Evolutionary conservation across 352 stramenopile genomes (phyloP).

Genomic region (Plasmopara halstedii): DNA sequence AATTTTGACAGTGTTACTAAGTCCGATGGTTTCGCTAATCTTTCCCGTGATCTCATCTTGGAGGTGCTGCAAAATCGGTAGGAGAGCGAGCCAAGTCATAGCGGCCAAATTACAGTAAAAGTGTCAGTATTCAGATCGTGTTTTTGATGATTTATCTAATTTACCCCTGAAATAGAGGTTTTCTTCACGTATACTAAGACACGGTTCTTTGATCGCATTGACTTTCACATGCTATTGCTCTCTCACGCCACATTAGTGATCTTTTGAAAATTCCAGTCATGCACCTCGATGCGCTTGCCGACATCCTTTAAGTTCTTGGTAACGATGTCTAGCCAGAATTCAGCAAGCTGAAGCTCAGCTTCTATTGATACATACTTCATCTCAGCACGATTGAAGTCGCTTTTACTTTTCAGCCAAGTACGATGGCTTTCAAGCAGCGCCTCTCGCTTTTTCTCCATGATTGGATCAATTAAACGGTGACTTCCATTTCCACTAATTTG

Average conservation of each 20-base stretch:
- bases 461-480: conserved; percentile 22
- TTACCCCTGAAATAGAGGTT: background rate
- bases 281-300: conserved; percentile 62
- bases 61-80: conserved; percentile 85
- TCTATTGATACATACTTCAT: conserved; percentile 47
- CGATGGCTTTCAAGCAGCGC: conserved; percentile 37
- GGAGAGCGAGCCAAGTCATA: conserved; percentile 7
- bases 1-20: conserved; percentile 90
- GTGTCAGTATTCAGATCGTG: conserved; percentile 12
- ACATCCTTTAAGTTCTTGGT: conserved; percentile 66
- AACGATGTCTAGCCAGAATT: conserved; percentile 57
- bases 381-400: conserved; percentile 50
- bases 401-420: conserved; percentile 43
- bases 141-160: conserved; percentile 14
- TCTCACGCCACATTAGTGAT: conserved; percentile 25
- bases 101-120: conserved; percentile 10
- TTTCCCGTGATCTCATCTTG: conserved; percentile 85
- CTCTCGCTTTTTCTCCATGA: conserved; percentile 31
- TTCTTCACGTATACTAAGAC: too few relatives aligned
- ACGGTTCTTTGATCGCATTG: conserved; percentile 15
- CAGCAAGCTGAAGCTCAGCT: conserved; percentile 47
- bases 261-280: conserved; percentile 77
- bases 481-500: conserved; percentile 2
- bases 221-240: background rate
- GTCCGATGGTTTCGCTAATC: conserved; percentile 77